phyloP scores from a whole-genome alignment of 1,284 basidiomycete species.

The Naganishia cerealis region DNA sequence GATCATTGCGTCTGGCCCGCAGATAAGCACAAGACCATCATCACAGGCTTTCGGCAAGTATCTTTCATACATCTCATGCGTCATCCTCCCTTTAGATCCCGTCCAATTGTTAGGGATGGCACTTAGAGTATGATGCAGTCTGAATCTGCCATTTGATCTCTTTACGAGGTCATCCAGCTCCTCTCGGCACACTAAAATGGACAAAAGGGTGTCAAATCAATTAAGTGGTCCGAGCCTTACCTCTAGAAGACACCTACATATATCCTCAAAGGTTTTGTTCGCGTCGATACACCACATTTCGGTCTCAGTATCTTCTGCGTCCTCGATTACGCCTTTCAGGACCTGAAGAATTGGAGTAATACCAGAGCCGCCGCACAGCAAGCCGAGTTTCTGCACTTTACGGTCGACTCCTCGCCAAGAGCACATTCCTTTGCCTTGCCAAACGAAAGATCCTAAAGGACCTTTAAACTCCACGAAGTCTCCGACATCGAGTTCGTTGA shows the following conservation, averaged over 20 bases:
- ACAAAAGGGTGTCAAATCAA: not conserved
- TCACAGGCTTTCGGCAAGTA: constrained; percentile 56
- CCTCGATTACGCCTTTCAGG: constrained; percentile 59
- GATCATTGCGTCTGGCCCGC: constrained; percentile 60
- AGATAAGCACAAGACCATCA: constrained; percentile 59
- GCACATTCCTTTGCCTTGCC: constrained; percentile 57
- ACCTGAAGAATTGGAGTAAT: constrained; percentile 66
- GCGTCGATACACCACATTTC: constrained; percentile 61
- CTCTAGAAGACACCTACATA: constrained; percentile 21
- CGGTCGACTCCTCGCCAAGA: constrained; percentile 54
- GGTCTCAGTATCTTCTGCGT: constrained; percentile 53
- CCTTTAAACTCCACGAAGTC: constrained; percentile 66
- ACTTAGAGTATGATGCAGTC: constrained; percentile 59
- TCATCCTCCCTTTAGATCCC: constrained; percentile 57
- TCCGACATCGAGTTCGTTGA: constrained; percentile 59
- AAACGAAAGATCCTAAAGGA: constrained; percentile 64
- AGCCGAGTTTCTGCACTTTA: constrained; percentile 58
- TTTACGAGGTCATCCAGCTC: constrained; percentile 60
- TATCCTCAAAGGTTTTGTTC: constrained; percentile 57
- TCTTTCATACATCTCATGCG: constrained; percentile 52
- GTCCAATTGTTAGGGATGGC: constrained; percentile 54
- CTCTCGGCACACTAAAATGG: constrained; percentile 54
- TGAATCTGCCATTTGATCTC: constrained; percentile 52
- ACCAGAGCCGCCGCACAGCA: constrained; percentile 65
- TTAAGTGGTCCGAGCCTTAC: not conserved